Evolutionary conservation across 169 alveolate species (phyloP), one percentile per base, ranked within the genome.

Genomic region (Cryptosporidium muris): DNA sequence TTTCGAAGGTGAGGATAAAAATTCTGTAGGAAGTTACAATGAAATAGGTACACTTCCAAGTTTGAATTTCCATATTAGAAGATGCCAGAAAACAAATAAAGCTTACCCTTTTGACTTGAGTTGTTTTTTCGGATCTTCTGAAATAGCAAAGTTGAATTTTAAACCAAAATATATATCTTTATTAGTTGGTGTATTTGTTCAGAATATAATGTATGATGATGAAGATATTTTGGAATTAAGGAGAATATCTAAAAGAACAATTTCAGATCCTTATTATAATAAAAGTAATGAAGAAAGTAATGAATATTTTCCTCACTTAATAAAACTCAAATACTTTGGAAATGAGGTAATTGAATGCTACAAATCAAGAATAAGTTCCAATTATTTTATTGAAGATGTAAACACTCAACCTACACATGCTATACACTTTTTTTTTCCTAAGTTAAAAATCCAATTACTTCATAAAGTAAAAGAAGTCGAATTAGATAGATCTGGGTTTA

Each of bases 51-150:
- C 3, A 4, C 42, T 74, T 42, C 85, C 85, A 2, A 68, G 60
- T 42, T 16, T 74, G 4, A 74, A 60, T 25, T 58, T 74, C 34
- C 85, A 74, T 38, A 43, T 74, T n/a, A 74, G 85, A 38, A 74
- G 63, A 7, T 74, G 45, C n/a, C 14, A 48, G 12, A 37, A 40
- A 38, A 49, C 14, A 4, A 68, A 37, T 2, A 11, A 12, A 6
- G 16, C 2, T 4, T 42, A 51, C 45, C 48, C 85, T 38, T 74
- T 74, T 49, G 85, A 74, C 48, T 45, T 74, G 68, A 60, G 66
- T 60, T 74, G 85, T 49, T 74, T 74, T 40, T 47, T 58, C 12
- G 68, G 42, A 11, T 74, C 85, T 14, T 42, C 25, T 3, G 12
- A 2, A 9, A 60, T 58, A 7, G 12, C 52, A 3, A 51, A 45